Evolutionary conservation across 2,329 filamentous ascomycete genomes (phyloP), one percentile per base, ranked within the genome.

Genomic region (Clathrospora elynae): DNA sequence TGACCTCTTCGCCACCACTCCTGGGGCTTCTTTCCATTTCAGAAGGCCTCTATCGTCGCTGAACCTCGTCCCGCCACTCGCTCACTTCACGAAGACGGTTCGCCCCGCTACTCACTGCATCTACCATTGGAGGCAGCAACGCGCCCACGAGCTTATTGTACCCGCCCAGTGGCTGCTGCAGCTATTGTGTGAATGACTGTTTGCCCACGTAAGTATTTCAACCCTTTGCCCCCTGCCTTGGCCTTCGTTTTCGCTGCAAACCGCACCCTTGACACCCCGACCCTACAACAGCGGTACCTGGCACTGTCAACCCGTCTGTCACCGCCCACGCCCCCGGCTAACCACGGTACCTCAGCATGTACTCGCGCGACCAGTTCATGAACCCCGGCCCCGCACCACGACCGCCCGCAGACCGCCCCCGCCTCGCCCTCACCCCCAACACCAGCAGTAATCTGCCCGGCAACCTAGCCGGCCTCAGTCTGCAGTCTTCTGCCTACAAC

Each of bases 331-430:
- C 31, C 25, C 24, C 31, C n/a, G 32, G 33, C 53, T 53, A 42
- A 62, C 29, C 34, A 23, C 42, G 14, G 13, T 31, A 20, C 29
- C 6, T n/a, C 66, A 82, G 80, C 55, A 77, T 83, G 62, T 86
- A 85, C 71, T 75, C 79, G 29, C 73, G 78, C 48, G 79, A 81
- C 52, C 81, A 84, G 61, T 97, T 97, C 76, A 95, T 97, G 88
- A 97, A 97, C 72, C 90, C 93, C 51, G 90, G 93, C 55, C 92
- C 93, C 60, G 92, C 93, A 57, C 93, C 93, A 55, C 86, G 88
- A 62, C 92, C 93, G 49, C 93, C 92, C 13, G 85, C 81, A 47
- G 88, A 93, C 65, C 84, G 88, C 62, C 88, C 90, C 49, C 86
- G 88, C 65, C 82, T 96, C 57, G 85, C 85, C 61, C 79, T 95